phyloP scores from a whole-genome alignment of 2,329 filamentous ascomycete genomes.

The Cyphellophora attinorum region DNA sequence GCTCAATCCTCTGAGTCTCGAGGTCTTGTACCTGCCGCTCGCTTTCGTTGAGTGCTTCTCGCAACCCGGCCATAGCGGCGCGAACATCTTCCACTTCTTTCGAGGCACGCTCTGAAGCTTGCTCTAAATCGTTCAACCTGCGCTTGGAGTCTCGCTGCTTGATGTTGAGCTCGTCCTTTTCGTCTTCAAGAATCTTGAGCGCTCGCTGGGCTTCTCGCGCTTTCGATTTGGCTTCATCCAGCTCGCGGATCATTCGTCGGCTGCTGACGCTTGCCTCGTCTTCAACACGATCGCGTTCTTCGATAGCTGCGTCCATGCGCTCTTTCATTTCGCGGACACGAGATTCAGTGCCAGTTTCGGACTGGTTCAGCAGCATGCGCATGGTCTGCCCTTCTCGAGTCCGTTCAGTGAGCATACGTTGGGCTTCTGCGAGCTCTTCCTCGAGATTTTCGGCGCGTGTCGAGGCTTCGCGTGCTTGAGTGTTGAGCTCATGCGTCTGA shows the following conservation, averaged over 20 bases:
- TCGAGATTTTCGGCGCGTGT: constrained; percentile 76
- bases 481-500: constrained; percentile 75
- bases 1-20: constrained; percentile 70
- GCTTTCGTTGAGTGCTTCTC: constrained; percentile 73
- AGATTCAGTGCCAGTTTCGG: constrained; percentile 70
- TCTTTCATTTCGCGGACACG: constrained; percentile 83
- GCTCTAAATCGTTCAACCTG: constrained; percentile 67
- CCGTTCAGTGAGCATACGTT: constrained; percentile 75
- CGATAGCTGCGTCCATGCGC: constrained; percentile 79
- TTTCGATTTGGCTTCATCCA: constrained; percentile 73
- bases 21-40: constrained; percentile 76
- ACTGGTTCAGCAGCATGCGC: constrained; percentile 76
- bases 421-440: constrained; percentile 83
- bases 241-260: constrained; percentile 67
- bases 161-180: constrained; percentile 68
- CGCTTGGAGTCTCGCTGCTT: constrained; percentile 65
- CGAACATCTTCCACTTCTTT: constrained; percentile 69
- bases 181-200: constrained; percentile 58
- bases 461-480: constrained; percentile 83
- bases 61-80: constrained; percentile 65
- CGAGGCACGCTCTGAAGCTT: constrained; percentile 55
- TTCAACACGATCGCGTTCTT: constrained; percentile 86
- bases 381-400: constrained; percentile 91
- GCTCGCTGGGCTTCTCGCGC: constrained; percentile 74
- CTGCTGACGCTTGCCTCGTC: constrained; percentile 76